Conservation (phyloP, 108 stramenopile species). For the Cylindrotheca closterium region DNA sequence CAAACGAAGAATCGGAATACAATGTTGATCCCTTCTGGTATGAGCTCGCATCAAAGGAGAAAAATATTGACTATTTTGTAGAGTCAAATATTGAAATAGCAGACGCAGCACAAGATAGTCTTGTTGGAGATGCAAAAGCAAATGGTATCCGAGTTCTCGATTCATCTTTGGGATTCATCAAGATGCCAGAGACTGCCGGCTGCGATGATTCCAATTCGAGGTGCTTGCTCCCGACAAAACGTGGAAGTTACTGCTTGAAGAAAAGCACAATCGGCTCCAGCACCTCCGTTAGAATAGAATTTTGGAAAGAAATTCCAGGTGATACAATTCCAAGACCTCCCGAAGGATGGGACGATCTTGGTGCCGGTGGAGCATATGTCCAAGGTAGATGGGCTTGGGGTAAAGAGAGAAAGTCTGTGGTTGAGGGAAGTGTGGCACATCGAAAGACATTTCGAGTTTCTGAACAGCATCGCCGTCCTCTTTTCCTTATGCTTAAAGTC, state of each 20-base stretch:
- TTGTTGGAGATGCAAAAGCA: constrained; percentile 29
- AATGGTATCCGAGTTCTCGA: constrained; percentile 58
- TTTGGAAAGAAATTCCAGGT: constrained; percentile 69
- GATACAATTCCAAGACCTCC: constrained; percentile 77
- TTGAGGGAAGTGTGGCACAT: constrained; percentile 73
- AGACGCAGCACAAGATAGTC: neutral
- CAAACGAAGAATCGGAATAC: constrained; percentile 6
- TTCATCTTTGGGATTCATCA: constrained; percentile 12
- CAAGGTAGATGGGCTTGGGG: constrained; percentile 89
- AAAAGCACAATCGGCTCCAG: constrained; percentile 13
- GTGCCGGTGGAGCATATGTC: constrained; percentile 73
- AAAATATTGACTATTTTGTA: constrained; percentile 27
- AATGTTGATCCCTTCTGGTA: constrained; percentile 64
- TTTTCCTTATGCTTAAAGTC: constrained; percentile 34
- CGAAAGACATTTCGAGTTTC: constrained; percentile 58
- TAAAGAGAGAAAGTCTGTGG: constrained; percentile 60
- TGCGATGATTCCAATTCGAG: neutral
- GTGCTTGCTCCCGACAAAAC: constrained; percentile 58
- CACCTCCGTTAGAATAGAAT: constrained; percentile 45
- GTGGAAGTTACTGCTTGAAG: constrained; percentile 68
- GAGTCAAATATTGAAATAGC: constrained; percentile 20
- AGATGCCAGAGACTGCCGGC: constrained; percentile 21
- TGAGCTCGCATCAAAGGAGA: constrained; percentile 44
- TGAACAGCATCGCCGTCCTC: constrained; percentile 7
- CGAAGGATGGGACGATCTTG: constrained; percentile 91